Evolutionary conservation across 257 asterid species (phyloP).

Genomic region (Solanum lycopersicoides): DNA sequence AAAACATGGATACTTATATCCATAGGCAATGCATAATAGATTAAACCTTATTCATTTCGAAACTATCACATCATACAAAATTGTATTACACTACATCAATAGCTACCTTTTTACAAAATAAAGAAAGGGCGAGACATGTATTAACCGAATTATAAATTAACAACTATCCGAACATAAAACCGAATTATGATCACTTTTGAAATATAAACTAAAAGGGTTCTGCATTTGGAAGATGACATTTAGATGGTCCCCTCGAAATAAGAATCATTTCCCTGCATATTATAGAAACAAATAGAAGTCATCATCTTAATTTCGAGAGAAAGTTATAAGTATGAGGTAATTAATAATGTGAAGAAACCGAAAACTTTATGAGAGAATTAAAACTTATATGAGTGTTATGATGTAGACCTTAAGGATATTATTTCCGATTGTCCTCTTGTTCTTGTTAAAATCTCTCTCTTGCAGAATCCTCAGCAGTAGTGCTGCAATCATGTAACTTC

Average conservation of each 20-base stretch:
- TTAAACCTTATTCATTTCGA: too few species aligned
- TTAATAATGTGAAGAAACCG: neutral
- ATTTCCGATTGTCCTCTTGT: neutral
- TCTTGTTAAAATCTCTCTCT: neutral
- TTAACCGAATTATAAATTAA: too few species aligned
- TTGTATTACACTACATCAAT: too few species aligned
- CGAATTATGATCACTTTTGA: neutral
- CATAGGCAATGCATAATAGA: neutral
- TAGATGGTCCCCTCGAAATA: neutral
- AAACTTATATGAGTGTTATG: neutral
- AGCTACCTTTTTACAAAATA: too few species aligned
- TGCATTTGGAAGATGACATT: neutral
- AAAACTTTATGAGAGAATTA: neutral
- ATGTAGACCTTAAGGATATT: constrained; percentile 2
- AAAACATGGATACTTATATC: too few species aligned
- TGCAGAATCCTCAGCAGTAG: neutral
- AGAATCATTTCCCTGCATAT: neutral
- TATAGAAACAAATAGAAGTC: neutral
- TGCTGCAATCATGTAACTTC: neutral
- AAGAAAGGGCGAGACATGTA: too few species aligned
- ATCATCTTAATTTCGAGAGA: neutral
- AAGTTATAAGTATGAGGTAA: neutral
- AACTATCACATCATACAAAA: too few species aligned
- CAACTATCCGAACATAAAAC: neutral
- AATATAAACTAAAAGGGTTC: neutral